Conservation (phyloP, 257 asterid species). For the Pogostemon cablin region DNA sequence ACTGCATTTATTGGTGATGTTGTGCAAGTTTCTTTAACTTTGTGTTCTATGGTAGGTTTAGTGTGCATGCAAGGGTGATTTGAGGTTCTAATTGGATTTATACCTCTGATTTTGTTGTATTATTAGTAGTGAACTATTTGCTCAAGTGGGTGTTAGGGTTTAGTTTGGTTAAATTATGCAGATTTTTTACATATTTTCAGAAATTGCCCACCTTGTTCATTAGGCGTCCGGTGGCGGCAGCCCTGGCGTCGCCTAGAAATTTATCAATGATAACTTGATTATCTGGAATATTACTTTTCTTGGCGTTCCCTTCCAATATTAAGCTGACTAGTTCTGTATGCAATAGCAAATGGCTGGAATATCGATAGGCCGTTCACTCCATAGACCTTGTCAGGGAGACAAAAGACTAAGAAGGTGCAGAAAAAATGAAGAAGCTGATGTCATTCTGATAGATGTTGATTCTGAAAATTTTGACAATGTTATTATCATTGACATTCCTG, state of each 20-base stretch:
- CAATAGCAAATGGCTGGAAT: slow-evolving; percentile 61
- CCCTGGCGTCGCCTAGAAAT: no score
- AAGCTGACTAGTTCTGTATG: slow-evolving; percentile 25
- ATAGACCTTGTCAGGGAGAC: slow-evolving; percentile 48
- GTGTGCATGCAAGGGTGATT: not conserved
- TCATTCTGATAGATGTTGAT: slow-evolving; percentile 69
- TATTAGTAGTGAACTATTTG: slow-evolving; percentile 3
- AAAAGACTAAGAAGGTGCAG: slow-evolving; percentile 55
- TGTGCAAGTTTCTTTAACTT: no score
- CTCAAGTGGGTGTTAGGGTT: slow-evolving; percentile 1
- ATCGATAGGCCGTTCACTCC: slow-evolving; percentile 46
- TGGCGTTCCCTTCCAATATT: not conserved
- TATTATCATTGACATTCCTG: slow-evolving; percentile 67
- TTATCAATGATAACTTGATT: not conserved
- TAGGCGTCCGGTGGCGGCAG: no score
- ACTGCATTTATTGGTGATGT: not conserved
- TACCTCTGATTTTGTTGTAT: not conserved
- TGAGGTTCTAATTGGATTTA: not conserved
- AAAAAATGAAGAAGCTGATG: slow-evolving; percentile 43
- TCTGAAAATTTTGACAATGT: slow-evolving; percentile 47
- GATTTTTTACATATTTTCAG: no score
- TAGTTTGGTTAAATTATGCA: not conserved
- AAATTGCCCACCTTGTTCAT: no score
- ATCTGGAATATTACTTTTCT: slow-evolving; percentile 15
- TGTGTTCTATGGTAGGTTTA: not conserved